Evolutionary conservation across 331 rosid genomes (phyloP), one percentile per base, ranked within the genome.

Genomic region (Spiraea crenata): DNA sequence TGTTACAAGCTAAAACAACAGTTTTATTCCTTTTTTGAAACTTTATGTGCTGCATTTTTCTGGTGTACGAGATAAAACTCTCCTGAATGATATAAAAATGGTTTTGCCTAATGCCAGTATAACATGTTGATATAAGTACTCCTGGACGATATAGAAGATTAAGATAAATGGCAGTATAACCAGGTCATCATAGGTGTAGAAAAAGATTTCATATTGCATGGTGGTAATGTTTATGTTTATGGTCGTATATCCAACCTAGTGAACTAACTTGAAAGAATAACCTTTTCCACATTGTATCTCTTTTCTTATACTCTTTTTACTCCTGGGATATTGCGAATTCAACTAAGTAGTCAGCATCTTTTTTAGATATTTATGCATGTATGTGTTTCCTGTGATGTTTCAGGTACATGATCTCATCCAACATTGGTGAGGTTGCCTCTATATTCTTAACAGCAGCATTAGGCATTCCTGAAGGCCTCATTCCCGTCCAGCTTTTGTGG

Each of bases 401-500:
- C 73, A 83, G 87, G 87, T 80, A 83, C 70, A 83, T 83, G 87
- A 83, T 83, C 51, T 83, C 87, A 44, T 83, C 87, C 9, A 83
- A 83, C 37, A 83, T 83, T 9, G 87, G 87, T 16, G 87, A 83
- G 77, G 84, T 83, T 39, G 87, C 80, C 16, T 83, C 87, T 10
- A 80, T 82, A 44, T 82, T 82, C 76, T 67, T 83, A 7, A 83
- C 82, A 41, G 84, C 84, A 47, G 84, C 80, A 46, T 71, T 82
- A 70, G 86, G 89, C 78, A 82, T 84, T 72, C 87, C 87, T 0
- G 88, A 84, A 63, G 88, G 88, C 71, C 69, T 84, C 77, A 84
- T 84, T 14, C 88, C 88, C 45, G 88, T 81, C 60, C 88, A 84
- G 68, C 88, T 84, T 75, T 74, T 81, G 70, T 84, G 88, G 88